A percentile compares a stretch with the other conserved stretches of the same genome.
These are phyloP conservation scores for Blastobotrys mokoenaii DNA, from an alignment of 805 yeast species.

Conservation along the genomic window DNA sequence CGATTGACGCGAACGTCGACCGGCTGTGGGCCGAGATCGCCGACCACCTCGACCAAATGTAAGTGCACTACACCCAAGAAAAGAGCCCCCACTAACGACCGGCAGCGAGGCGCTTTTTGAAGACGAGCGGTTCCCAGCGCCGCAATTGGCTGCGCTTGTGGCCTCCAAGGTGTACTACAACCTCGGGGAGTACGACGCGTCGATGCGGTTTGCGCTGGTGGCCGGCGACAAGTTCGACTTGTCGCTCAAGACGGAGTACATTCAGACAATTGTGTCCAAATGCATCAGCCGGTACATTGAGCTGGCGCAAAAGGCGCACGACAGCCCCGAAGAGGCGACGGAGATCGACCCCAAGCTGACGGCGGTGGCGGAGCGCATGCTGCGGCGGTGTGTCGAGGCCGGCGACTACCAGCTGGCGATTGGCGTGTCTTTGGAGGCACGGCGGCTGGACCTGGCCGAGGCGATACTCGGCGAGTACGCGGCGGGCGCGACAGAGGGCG, in stretches of 20 bases:
- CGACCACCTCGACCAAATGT: constrained; percentile 70
- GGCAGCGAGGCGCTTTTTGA: constrained; percentile 74
- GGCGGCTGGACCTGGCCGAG: constrained; percentile 73
- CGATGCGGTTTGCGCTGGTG: constrained; percentile 79
- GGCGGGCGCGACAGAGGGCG: constrained; percentile 10
- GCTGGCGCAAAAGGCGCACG: constrained; percentile 46
- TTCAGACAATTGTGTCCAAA: constrained; percentile 88
- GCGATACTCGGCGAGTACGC: constrained; percentile 32
- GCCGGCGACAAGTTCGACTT: constrained; percentile 78
- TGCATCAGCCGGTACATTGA: constrained; percentile 78
- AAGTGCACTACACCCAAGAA: constrained; percentile 8
- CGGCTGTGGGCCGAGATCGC: constrained; percentile 97
- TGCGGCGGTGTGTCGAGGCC: constrained; percentile 61
- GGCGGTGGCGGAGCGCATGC: constrained; percentile 76
- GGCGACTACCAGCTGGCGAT: constrained; percentile 74
- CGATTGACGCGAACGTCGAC: constrained; percentile 75
- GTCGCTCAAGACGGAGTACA: constrained; percentile 70
- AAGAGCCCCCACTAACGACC: no score
- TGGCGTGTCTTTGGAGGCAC: constrained; percentile 86
- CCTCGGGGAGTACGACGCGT: constrained; percentile 85
- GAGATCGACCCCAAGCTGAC: constrained; percentile 54
- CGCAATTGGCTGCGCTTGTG: constrained; percentile 80
- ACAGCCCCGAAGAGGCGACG: constrained; percentile 23
- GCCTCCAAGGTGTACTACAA: constrained; percentile 88
- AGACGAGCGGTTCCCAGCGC: constrained; percentile 65